Conservation (phyloP, 352 stramenopile genomes). For the Achlya hypogyna region DNA sequence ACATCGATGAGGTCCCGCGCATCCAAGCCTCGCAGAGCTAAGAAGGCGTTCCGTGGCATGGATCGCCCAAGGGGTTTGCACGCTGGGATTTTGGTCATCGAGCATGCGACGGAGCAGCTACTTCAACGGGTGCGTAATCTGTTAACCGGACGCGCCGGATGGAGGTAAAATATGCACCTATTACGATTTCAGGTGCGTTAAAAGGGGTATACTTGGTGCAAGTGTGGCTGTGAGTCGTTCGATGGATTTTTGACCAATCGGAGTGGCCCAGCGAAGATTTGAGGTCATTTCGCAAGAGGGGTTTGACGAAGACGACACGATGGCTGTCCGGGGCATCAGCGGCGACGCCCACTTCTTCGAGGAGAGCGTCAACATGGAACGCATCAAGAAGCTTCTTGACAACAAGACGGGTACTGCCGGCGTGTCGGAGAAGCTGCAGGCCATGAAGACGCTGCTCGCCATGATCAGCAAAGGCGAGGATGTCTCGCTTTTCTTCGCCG, state of each 20-base stretch:
- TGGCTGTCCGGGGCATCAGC: conserved; percentile 52
- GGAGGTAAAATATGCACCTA: too few species aligned
- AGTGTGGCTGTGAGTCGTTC: too few species aligned
- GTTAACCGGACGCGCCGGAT: too few species aligned
- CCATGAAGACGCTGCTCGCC: conserved; percentile 98
- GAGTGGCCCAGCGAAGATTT: neutral
- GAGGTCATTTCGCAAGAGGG: neutral
- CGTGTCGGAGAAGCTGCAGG: conserved; percentile 87
- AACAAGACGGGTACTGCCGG: conserved; percentile 82
- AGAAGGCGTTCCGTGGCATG: too few species aligned
- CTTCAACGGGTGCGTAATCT: too few species aligned
- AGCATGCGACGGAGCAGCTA: too few species aligned
- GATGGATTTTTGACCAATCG: neutral
- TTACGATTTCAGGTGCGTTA: too few species aligned
- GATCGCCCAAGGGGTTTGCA: too few species aligned
- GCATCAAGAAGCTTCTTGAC: conserved; percentile 80
- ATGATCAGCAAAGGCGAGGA: conserved; percentile 96
- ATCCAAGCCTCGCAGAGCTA: too few species aligned
- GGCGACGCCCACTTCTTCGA: conserved; percentile 97
- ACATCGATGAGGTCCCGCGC: too few species aligned
- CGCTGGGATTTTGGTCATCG: too few species aligned
- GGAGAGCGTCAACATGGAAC: conserved; percentile 90
- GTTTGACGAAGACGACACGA: neutral
- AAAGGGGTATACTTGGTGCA: too few species aligned
- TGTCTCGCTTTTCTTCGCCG: conserved; percentile 96